These are phyloP conservation scores for Alopecurus myosuroides DNA, from an alignment of 176 grass and related monocot genomes.

Conservation along the genomic window DNA sequence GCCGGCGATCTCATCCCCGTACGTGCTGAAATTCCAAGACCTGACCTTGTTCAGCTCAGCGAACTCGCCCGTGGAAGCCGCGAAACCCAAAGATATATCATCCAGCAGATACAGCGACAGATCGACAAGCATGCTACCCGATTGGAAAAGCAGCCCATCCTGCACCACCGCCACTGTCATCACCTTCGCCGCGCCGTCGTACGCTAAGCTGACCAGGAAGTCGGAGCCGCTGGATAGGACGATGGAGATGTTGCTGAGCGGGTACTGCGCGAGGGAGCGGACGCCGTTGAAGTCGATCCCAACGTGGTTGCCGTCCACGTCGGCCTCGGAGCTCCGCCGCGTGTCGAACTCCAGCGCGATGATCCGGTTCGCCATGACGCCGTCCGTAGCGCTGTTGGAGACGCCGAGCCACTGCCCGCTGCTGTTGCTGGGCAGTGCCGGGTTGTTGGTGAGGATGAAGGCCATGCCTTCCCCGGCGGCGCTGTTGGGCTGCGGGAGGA, in stretches of 20 bases:
- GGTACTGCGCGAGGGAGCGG: background rate
- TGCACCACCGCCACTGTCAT: background rate
- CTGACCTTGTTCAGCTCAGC: slow-evolving; percentile 14
- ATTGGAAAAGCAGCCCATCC: background rate
- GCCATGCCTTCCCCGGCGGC: slow-evolving; percentile 41
- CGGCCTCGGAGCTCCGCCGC: slow-evolving; percentile 26
- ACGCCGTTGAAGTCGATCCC: slow-evolving; percentile 43
- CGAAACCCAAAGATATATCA: slow-evolving; percentile 9
- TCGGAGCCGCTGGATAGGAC: slow-evolving; percentile 15
- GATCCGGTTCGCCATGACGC: slow-evolving; percentile 5
- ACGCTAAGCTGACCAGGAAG: background rate
- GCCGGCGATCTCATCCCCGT: background rate
- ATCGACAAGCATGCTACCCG: background rate
- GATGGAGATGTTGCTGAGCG: slow-evolving; percentile 31
- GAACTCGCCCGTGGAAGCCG: slow-evolving; percentile 24
- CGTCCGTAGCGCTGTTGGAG: slow-evolving; percentile 3
- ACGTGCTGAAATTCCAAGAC: slow-evolving; percentile 32
- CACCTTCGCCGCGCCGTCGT: background rate
- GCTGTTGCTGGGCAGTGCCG: slow-evolving; percentile 22
- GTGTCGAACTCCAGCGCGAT: slow-evolving; percentile 57
- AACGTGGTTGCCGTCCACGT: slow-evolving; percentile 41
- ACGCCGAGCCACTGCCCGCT: slow-evolving; percentile 51
- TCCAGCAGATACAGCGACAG: slow-evolving; percentile 5
- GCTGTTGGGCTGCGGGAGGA: slow-evolving; percentile 13
- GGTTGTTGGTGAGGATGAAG: slow-evolving; percentile 49